These are phyloP conservation scores for Xylariomycetidae sp. DNA, from an alignment of 2,329 filamentous ascomycete species.

Conservation along the genomic window DNA sequence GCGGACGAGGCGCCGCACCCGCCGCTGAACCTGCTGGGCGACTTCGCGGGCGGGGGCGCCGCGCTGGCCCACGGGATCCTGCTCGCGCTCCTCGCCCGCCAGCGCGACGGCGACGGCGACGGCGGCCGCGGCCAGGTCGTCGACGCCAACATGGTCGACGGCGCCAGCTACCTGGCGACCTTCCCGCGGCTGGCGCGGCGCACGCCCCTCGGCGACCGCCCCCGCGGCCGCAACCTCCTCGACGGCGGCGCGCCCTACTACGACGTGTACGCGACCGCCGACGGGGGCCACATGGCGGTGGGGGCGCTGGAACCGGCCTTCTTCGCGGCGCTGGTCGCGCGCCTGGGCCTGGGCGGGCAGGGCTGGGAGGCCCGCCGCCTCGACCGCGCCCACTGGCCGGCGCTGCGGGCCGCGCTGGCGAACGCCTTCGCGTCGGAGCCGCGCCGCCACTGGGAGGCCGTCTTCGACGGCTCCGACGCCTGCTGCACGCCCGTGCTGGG, in stretches of 20 bases:
- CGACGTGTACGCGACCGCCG: conserved; percentile 78
- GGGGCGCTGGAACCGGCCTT: conserved; percentile 88
- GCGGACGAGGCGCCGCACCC: conserved; percentile 64
- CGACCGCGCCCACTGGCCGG: conserved; percentile 62
- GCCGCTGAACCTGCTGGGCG: conserved; percentile 78
- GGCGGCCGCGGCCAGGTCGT: conserved; percentile 84
- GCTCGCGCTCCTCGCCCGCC: conserved; percentile 66
- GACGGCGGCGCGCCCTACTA: conserved; percentile 88
- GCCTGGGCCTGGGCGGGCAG: conserved; percentile 40
- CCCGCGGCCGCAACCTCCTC: conserved; percentile 69
- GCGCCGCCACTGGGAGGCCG: conserved; percentile 70
- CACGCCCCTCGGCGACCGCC: conserved; percentile 53
- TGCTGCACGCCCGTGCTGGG: conserved; percentile 86
- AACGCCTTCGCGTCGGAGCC: conserved; percentile 62
- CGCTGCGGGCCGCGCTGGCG: conserved; percentile 55
- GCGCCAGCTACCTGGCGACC: conserved; percentile 68
- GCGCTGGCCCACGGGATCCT: conserved; percentile 77
- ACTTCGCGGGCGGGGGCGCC: conserved; percentile 86
- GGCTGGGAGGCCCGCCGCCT: conserved; percentile 48
- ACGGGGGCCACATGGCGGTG: conserved; percentile 79
- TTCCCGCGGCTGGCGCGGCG: conserved; percentile 67
- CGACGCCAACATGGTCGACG: conserved; percentile 96
- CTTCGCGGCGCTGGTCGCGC: conserved; percentile 56
- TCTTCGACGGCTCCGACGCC: conserved; percentile 88
- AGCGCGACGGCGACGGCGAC: conserved; percentile 55